Evolutionary conservation across 192 early-diverging fungal species (phyloP).

Genomic region (Coemansia sp.): DNA sequence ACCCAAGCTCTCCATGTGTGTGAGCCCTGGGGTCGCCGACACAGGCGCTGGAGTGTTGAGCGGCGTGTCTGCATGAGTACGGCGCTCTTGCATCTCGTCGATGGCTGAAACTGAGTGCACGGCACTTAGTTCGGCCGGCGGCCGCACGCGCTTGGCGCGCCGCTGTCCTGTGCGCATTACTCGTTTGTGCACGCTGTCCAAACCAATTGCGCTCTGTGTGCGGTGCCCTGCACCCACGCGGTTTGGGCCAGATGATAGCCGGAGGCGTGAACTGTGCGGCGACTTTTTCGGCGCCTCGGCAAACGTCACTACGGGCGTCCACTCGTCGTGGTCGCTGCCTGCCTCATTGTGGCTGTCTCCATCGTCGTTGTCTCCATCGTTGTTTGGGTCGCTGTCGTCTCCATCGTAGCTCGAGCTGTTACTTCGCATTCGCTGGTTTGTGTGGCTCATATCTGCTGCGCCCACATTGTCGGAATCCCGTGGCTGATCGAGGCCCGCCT

Average conservation of each 20-base stretch:
- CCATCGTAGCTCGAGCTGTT: slow-evolving; percentile 18
- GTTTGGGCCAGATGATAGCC: background rate
- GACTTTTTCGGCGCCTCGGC: slow-evolving; percentile 19
- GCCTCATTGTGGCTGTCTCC: background rate
- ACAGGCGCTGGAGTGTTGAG: slow-evolving; percentile 2
- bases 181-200: background rate
- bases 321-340: slow-evolving; percentile 15
- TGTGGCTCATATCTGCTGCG: background rate
- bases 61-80: background rate
- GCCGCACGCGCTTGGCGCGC: slow-evolving; percentile 1
- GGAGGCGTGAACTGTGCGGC: background rate
- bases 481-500: background rate
- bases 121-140: background rate
- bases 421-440: background rate
- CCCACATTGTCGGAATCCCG: slow-evolving; percentile 8
- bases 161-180: background rate
- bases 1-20: background rate
- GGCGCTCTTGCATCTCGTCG: background rate
- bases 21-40: background rate
- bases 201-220: background rate
- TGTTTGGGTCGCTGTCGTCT: slow-evolving; percentile 15
- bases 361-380: background rate
- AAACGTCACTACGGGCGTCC: slow-evolving; percentile 45
- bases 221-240: background rate
- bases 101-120: slow-evolving; percentile 7